Evolutionary conservation across 164 flowering plant genomes (phyloP).

Genomic region (Macadamia integrifolia): DNA sequence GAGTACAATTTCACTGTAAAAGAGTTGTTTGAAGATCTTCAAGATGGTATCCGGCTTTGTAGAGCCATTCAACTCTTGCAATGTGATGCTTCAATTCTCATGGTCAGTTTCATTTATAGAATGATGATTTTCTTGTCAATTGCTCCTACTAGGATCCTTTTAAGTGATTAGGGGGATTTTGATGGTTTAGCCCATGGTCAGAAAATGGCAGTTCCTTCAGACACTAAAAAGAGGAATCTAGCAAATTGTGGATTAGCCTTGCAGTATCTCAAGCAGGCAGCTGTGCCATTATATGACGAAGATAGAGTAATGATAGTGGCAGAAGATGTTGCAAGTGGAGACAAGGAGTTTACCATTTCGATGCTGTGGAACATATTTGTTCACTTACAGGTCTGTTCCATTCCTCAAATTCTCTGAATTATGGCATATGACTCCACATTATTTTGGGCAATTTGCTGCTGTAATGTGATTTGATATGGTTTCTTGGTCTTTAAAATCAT

Average conservation of each 20-base stretch:
- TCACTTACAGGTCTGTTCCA: conserved; percentile 65
- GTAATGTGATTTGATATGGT: too few species aligned
- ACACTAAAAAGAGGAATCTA: conserved; percentile 61
- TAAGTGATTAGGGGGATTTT: conserved; percentile 6
- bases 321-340: conserved; percentile 79
- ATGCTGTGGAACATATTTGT: conserved; percentile 92
- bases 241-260: conserved; percentile 65
- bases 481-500: neutral
- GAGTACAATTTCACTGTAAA: conserved; percentile 71
- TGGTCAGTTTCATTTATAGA: conserved; percentile 35
- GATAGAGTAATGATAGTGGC: conserved; percentile 55
- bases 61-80: conserved; percentile 76
- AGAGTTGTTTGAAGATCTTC: conserved; percentile 73
- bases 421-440: neutral
- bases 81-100: conserved; percentile 65
- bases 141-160: neutral
- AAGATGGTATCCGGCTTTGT: conserved; percentile 84
- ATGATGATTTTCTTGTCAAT: neutral
- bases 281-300: conserved; percentile 63
- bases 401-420: neutral
- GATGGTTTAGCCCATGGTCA: conserved; percentile 25
- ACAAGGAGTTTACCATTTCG: conserved; percentile 67
- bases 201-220: conserved; percentile 83
- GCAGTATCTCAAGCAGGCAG: conserved; percentile 64
- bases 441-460: too few species aligned